Conservation (phyloP, 148 eudicot species). For the Rhododendron ferrugineum region DNA sequence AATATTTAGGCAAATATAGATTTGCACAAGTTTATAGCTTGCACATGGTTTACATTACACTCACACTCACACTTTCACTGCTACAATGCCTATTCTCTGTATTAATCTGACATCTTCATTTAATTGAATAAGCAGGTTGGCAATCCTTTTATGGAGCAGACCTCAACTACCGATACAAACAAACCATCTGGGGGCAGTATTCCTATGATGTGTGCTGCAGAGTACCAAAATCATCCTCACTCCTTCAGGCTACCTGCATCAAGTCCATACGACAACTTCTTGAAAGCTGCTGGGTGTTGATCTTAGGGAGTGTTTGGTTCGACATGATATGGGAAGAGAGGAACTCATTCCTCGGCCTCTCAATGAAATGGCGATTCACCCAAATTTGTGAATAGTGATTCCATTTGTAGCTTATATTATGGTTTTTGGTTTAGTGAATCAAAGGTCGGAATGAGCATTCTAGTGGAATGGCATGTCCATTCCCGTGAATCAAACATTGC, state of each 20-base stretch:
- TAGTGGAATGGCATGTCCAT: neutral
- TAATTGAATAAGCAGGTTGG: constrained; percentile 34
- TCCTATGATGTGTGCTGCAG: constrained; percentile 37
- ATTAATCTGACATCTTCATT: constrained; percentile 1
- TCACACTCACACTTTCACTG: neutral
- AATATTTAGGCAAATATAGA: neutral
- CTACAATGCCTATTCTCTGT: neutral
- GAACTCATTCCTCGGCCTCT: neutral
- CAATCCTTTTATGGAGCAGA: constrained; percentile 44
- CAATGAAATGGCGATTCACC: neutral
- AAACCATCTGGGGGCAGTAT: constrained; percentile 10
- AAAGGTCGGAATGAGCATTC: neutral
- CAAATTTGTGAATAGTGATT: neutral
- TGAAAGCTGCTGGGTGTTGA: constrained; percentile 76
- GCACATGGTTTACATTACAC: neutral
- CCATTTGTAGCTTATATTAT: neutral
- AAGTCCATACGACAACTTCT: constrained; percentile 75
- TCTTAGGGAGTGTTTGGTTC: neutral
- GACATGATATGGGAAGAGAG: neutral
- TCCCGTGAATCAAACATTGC: neutral
- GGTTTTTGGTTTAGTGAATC: neutral
- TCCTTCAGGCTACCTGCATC: constrained; percentile 56
- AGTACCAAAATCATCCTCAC: constrained; percentile 47
- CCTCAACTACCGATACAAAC: constrained; percentile 11
- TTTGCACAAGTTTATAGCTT: neutral